Percentiles rank a stretch among this genome's conserved stretches.
Evolutionary conservation across 2,329 filamentous ascomycete species (phyloP).

Genomic region (Alternaria triticina): DNA sequence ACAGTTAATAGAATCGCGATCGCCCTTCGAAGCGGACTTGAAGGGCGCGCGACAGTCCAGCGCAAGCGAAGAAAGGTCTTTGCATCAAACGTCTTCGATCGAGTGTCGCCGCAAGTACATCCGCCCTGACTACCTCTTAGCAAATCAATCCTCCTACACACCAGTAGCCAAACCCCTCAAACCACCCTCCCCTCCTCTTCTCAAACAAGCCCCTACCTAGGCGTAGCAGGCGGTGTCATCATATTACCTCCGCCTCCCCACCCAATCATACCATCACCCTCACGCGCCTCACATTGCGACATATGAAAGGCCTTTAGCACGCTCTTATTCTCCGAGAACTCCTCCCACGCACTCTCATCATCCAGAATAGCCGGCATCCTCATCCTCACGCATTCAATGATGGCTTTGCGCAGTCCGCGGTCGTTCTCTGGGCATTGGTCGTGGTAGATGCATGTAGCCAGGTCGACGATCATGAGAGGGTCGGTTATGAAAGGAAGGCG

Average conservation of each 20-base stretch:
- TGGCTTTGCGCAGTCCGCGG: constrained; percentile 20
- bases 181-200: neutral
- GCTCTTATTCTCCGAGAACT: constrained; percentile 14
- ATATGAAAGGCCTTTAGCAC: constrained; percentile 19
- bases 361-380: neutral
- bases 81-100: neutral
- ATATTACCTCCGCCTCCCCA: neutral
- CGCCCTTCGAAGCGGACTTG: neutral
- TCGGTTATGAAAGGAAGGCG: constrained; percentile 26
- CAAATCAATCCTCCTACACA: neutral
- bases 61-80: neutral
- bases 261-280: neutral
- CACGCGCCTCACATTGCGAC: constrained; percentile 2
- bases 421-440: constrained; percentile 17
- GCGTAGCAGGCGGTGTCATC: constrained; percentile 2
- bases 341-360: constrained; percentile 17
- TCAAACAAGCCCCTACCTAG: neutral
- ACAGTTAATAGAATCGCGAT: neutral
- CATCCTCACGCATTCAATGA: constrained; percentile 16
- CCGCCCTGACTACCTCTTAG: neutral
- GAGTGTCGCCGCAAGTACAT: neutral
- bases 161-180: neutral
- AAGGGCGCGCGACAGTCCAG: neutral
- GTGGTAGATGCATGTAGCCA: constrained; percentile 17
- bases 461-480: constrained; percentile 16